These are phyloP conservation scores for Mucor irregularis DNA, from an alignment of 371 early-diverging fungal genomes.

Conservation along the genomic window DNA sequence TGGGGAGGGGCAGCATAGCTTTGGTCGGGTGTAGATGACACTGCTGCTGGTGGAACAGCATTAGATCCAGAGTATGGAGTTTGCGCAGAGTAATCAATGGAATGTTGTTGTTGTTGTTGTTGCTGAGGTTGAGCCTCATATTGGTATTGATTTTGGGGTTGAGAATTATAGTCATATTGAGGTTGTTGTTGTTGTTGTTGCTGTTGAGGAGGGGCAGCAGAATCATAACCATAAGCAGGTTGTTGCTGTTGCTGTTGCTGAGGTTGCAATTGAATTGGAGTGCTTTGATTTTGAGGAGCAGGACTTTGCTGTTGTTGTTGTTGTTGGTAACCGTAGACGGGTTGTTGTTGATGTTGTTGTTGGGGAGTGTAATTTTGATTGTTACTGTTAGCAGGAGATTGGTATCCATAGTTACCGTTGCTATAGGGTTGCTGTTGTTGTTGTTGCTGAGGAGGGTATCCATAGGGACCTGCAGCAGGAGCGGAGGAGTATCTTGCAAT, in stretches of 20 bases:
- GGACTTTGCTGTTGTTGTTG: conserved; percentile 12
- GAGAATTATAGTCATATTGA: conserved; percentile 8
- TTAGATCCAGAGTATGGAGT: not conserved
- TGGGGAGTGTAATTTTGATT: conserved; percentile 4
- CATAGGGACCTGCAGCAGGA: conserved; percentile 11
- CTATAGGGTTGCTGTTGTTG: conserved; percentile 4
- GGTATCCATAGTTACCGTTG: conserved; percentile 9
- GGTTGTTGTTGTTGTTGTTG: conserved; percentile 11
- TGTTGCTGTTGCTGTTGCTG: conserved; percentile 28
- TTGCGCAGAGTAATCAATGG: not conserved
- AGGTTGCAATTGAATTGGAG: not conserved
- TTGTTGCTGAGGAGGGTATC: conserved; percentile 22
- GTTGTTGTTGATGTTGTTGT: conserved; percentile 9
- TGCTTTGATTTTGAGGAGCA: conserved; percentile 9
- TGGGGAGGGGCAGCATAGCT: not conserved
- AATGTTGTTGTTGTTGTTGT: conserved; percentile 1
- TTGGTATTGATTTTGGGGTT: conserved; percentile 9
- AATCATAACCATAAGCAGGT: conserved; percentile 1
- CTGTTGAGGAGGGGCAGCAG: not conserved
- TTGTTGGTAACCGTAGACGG: not conserved
- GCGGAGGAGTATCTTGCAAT: conserved; percentile 45
- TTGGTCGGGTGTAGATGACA: not conserved
- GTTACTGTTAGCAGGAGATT: conserved; percentile 1
- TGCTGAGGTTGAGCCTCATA: conserved; percentile 2
- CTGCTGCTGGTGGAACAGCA: not conserved